Evolutionary conservation across 164 flowering plant species (phyloP), one percentile per base, ranked within the genome.

Genomic region (Annona squamosa): DNA sequence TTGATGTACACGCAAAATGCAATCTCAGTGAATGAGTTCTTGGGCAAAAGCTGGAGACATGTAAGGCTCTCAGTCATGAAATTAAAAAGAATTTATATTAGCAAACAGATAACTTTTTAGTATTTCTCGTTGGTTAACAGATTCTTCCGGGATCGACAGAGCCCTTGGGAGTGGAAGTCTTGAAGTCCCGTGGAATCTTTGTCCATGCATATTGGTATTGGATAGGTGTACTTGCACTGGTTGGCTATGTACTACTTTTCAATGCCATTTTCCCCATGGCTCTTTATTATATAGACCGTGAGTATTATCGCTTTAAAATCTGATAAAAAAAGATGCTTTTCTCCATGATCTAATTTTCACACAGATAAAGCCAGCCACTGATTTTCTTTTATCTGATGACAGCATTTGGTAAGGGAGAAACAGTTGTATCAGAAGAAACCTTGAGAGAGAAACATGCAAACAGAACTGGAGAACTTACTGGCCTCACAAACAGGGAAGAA

Each of bases 1-100:
- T 12, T 87, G 77, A 84, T 83, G 84, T 87, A 87, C 69, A 86
- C 73, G 41, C 85, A 84, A 75, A 85, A 85, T 74, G 87, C 87
- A 19, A 70, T 85, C 5, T 63, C 80, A 5, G 85, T 83, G 44
- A 85, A 84, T 79, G 88, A 85, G 68, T 85, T 87, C 63, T 82
- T 82, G 13, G 88, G 86, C 12, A 65, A 77, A 2, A 78, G 78
- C 66, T 87, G 89, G 89, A 75, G 46, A 12, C 76, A 78, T 59
- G 86, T 85, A 80, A 81, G 83, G 26, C 41, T 48, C 43, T 43
- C 56, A 26, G 43, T 47, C 5, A 47, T 46, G 71, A 46, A 18
- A 10, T 65, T 65, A 46, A 6, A 42, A 65, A 43, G 42, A 37
- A 7, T 52, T 52, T 16, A 52, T 52, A 2, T 52, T 5, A 5